Evolutionary conservation across 148 eudicot genomes (phyloP).

Genomic region (Chenopodium berlandieri): DNA sequence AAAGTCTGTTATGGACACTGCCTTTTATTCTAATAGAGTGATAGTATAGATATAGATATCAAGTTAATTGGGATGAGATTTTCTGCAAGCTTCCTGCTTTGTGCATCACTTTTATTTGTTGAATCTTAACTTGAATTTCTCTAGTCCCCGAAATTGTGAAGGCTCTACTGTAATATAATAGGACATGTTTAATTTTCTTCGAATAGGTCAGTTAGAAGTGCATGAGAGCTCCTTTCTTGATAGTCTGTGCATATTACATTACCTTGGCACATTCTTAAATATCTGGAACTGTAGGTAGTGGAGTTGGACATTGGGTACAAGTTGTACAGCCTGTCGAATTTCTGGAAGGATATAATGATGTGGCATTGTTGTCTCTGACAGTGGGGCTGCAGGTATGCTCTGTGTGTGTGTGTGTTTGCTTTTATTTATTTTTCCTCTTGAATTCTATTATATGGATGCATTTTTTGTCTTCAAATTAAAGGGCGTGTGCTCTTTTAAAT

Average conservation of each 20-base stretch:
- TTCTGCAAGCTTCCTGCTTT: neutral
- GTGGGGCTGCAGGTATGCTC: constrained; percentile 86
- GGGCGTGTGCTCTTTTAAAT: neutral
- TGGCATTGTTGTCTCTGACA: constrained; percentile 70
- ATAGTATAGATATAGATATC: no score
- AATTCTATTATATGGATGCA: no score
- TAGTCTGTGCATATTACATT: constrained; percentile 10
- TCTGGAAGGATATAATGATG: constrained; percentile 72
- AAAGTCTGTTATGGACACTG: no score
- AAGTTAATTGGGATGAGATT: neutral
- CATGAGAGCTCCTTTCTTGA: neutral
- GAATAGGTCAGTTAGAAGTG: neutral
- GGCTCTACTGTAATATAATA: neutral
- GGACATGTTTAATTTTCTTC: neutral
- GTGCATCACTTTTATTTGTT: neutral
- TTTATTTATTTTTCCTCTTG: no score
- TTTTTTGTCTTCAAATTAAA: no score
- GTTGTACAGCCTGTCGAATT: constrained; percentile 69
- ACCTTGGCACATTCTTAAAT: neutral
- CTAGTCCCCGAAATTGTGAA: neutral
- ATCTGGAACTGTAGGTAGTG: constrained; percentile 62
- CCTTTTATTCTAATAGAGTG: no score
- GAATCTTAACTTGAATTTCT: neutral
- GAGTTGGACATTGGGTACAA: constrained; percentile 70
- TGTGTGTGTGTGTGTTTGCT: no score